Percentiles rank a stretch among this genome's conserved stretches.
Evolutionary conservation across 306 rosid genomes (phyloP).

Genomic region (Delonix regia): DNA sequence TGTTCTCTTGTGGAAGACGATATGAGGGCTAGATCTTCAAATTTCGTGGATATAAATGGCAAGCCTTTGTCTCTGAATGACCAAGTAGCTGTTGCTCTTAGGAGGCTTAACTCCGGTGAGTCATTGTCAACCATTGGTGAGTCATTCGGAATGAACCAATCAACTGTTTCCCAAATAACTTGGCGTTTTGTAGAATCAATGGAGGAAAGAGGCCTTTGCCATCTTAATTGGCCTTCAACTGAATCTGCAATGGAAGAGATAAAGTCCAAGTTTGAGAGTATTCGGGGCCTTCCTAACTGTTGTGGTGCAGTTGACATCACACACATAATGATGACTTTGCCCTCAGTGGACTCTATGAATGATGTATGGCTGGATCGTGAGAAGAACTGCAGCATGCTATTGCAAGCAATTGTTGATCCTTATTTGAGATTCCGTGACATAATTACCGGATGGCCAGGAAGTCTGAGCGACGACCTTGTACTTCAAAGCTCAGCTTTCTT

Average conservation of each 20-base stretch:
- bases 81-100: conserved; percentile 87
- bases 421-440: conserved; percentile 76
- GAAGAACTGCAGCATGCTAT: conserved; percentile 87
- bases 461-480: conserved; percentile 62
- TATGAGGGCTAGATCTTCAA: conserved; percentile 64
- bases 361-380: conserved; percentile 77
- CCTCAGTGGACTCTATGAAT: conserved; percentile 50
- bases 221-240: conserved; percentile 81
- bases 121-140: conserved; percentile 74
- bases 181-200: conserved; percentile 91
- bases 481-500: conserved; percentile 68
- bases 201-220: conserved; percentile 84
- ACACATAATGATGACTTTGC: conserved; percentile 86
- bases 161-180: conserved; percentile 85
- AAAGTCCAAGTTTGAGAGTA: conserved; percentile 70
- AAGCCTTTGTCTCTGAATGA: conserved; percentile 67
- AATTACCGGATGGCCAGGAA: conserved; percentile 93
- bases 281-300: conserved; percentile 76
- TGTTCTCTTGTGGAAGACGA: conserved; percentile 81
- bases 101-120: conserved; percentile 92
- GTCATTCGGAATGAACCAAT: conserved; percentile 68
- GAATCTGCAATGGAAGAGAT: conserved; percentile 65
- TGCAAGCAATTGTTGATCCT: conserved; percentile 87
- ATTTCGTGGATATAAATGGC: conserved; percentile 52
- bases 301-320: conserved; percentile 87